Base-by-base conservation (phyloP, 176 grass and related monocot genomes). In the Alopecurus myosuroides region DNA sequence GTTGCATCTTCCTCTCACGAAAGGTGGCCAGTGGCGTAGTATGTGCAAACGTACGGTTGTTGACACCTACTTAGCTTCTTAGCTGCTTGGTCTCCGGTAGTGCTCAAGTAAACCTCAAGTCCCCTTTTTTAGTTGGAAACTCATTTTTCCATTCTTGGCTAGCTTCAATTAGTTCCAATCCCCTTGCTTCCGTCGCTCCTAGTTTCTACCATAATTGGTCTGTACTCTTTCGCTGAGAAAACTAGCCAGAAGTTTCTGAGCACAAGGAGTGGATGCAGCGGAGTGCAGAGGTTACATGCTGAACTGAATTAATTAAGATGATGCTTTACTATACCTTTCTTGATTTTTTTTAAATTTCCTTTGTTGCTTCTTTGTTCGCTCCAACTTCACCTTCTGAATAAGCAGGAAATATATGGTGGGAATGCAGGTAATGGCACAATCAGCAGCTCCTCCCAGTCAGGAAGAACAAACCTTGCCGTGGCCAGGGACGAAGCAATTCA, bases 401-500 rank as follows among this genome's bases (percentile, higher is more conserved):
- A 68, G 61, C 44, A 69, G 44, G 44, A 30, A 55, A 29, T 19
- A 7, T n/a, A n/a, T n/a, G n/a, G 33, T 44, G 6, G 42, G 3
- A 22, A 3, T 14, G n/a, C n/a, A n/a, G n/a, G 46, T 17, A 26
- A 84, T 74, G 70, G 69, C 53, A 3, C 18, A n/a, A n/a, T n/a
- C 23, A 49, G 9, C 61, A 49, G 29, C 61, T 67, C 61, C 7
- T 67, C 41, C 11, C 7, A 46, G 30, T 30, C 78, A 46, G 28
- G 60, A 80, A 80, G 78, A 50, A 15, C 52, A 1, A 0, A n/a
- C 36, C 4, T 35, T n/a, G 33, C 25, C 14, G 40, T 28, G 25
- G 25, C n/a, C 25, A 1, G 40, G 18, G 26, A n/a, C n/a, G n/a
- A 77, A 86, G 74, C 74, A 49, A 7, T 79, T 95, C 56, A 92